Conservation (phyloP, 2,329 filamentous ascomycete species). For the Lasiodiplodia sp. region DNA sequence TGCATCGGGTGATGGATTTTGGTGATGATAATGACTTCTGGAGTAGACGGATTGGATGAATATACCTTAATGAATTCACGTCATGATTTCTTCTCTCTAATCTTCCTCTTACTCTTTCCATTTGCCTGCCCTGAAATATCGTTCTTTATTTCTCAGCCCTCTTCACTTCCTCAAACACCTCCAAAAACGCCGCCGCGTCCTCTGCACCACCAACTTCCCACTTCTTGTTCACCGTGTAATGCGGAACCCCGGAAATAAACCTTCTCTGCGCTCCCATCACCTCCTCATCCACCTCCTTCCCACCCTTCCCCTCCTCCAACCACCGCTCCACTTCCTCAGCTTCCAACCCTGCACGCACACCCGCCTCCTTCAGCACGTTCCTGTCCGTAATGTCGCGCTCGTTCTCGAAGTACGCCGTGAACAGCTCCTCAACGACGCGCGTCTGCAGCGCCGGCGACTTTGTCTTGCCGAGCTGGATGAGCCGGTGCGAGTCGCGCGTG, state of each 20-base stretch:
- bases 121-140: neutral
- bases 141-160: slow-evolving; percentile 40
- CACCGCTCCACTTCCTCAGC: slow-evolving; percentile 53
- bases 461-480: slow-evolving; percentile 72
- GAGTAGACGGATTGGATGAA: neutral
- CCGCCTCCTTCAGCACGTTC: slow-evolving; percentile 50
- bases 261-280: slow-evolving; percentile 54
- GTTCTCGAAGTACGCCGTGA: slow-evolving; percentile 55
- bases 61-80: neutral
- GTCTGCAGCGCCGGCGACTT: slow-evolving; percentile 59
- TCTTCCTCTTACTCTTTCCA: neutral
- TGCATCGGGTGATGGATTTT: neutral
- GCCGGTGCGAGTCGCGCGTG: slow-evolving; percentile 79
- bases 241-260: slow-evolving; percentile 73
- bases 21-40: neutral
- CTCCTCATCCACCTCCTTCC: slow-evolving; percentile 56
- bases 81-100: neutral
- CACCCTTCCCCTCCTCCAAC: slow-evolving; percentile 53
- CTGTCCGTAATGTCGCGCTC: slow-evolving; percentile 56
- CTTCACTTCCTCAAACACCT: slow-evolving; percentile 70
- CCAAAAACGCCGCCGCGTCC: slow-evolving; percentile 71
- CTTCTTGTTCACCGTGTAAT: slow-evolving; percentile 74
- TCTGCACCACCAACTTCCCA: slow-evolving; percentile 76
- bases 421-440: slow-evolving; percentile 50
- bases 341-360: slow-evolving; percentile 53